phyloP scores from a whole-genome alignment of 1,139 yeast genomes.

The Sugiyamaella xylanicola region DNA sequence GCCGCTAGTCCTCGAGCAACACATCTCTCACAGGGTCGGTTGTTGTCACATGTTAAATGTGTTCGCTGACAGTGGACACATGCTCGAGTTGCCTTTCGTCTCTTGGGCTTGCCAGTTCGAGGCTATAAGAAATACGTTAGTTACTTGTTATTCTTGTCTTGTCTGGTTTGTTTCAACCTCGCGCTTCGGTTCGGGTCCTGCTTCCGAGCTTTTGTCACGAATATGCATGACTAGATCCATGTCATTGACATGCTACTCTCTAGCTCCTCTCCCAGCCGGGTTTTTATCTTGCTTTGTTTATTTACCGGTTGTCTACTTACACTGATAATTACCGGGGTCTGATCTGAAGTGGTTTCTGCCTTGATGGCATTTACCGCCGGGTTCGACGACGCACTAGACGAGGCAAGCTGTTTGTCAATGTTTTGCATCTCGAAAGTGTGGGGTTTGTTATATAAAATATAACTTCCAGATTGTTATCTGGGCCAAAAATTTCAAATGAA shows the following conservation, averaged over 20 bases:
- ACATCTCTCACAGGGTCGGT: conserved; percentile 84
- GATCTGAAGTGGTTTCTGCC: conserved; percentile 7
- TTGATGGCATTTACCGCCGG: conserved; percentile 17
- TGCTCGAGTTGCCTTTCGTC: conserved; percentile 73
- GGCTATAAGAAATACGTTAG: conserved; percentile 29
- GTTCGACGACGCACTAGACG: conserved; percentile 4
- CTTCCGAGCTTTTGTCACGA: too few species aligned
- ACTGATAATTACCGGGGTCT: conserved; percentile 22
- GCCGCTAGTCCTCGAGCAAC: conserved; percentile 63
- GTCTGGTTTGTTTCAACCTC: too few species aligned
- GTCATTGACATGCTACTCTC: too few species aligned
- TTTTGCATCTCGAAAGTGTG: conserved; percentile 3
- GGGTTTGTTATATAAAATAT: neutral
- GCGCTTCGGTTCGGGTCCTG: too few species aligned
- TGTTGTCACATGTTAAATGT: conserved; percentile 82
- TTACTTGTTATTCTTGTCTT: too few species aligned
- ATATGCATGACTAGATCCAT: too few species aligned
- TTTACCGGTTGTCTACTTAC: too few species aligned
- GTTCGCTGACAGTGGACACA: conserved; percentile 85
- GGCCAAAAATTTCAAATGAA: neutral
- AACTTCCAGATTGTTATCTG: neutral
- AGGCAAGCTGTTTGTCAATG: neutral
- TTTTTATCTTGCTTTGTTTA: too few species aligned
- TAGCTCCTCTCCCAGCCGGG: too few species aligned
- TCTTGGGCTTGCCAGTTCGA: conserved; percentile 43